phyloP scores from a whole-genome alignment of 306 rosid genomes.

The Rosa lucieae region DNA sequence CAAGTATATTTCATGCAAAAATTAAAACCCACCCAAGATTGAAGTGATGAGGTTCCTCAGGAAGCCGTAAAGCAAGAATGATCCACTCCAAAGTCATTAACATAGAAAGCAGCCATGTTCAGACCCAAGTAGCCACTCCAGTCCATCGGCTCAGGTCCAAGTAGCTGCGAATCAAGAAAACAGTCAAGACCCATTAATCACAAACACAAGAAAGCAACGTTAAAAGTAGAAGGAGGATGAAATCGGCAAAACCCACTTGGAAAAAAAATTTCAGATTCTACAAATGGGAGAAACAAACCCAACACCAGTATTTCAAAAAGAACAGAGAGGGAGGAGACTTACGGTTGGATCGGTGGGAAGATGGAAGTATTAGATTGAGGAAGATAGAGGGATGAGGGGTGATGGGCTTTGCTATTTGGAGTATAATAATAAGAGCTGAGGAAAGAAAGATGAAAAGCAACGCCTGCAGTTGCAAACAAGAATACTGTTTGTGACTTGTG shows the following conservation, averaged over 20 bases:
- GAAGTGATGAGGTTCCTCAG: slow-evolving; percentile 12
- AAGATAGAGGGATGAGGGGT: not conserved
- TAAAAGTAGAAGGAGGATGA: not conserved
- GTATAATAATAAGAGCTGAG: not conserved
- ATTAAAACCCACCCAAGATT: slow-evolving; percentile 7
- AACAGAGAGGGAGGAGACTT: slow-evolving; percentile 6
- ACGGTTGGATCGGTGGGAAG: slow-evolving; percentile 18
- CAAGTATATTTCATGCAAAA: slow-evolving; percentile 40
- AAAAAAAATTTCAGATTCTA: not conserved
- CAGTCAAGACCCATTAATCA: slow-evolving; percentile 25
- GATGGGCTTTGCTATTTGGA: not conserved
- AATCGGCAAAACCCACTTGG: not conserved
- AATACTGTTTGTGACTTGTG: not conserved
- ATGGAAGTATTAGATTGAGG: not conserved
- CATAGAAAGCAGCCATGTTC: slow-evolving; percentile 12
- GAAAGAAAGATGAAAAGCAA: not conserved
- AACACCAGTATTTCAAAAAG: not conserved
- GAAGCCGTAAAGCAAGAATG: slow-evolving; percentile 16
- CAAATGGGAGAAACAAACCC: not conserved
- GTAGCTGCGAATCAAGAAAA: slow-evolving; percentile 37
- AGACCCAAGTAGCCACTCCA: slow-evolving; percentile 48
- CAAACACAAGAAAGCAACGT: not conserved
- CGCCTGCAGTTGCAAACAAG: not conserved
- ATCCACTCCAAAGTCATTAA: slow-evolving; percentile 33
- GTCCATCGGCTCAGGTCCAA: slow-evolving; percentile 65